Evolutionary conservation across 2,329 filamentous ascomycete species (phyloP), one percentile per base, ranked within the genome.

Genomic region (Fusarium nanum): DNA sequence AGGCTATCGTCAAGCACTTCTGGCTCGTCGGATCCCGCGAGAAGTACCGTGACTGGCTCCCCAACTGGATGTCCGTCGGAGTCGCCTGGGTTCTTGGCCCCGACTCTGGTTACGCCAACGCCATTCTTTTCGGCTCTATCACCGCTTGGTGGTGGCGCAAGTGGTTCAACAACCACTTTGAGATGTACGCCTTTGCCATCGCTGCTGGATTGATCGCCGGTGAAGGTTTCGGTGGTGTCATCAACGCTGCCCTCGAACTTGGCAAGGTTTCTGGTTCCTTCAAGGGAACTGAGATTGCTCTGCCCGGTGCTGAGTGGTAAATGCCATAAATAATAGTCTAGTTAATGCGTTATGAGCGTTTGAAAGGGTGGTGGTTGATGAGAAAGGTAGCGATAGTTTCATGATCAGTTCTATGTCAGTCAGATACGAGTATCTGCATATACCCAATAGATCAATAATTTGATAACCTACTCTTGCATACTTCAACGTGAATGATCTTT

Each of bases 141-240:
- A 79, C 83, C 0, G 82, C 86, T 2, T 84, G 82, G 76, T 77
- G 84, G 76, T 90, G 88, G 88, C 79, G 77, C 53, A 89, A 85
- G 79, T 83, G 79, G 66, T 84, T 81, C 66, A 78, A 82, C 8
- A 81, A 81, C 63, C 78, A 74, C 59, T 89, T 86, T 67, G 87
- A 88, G 55, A 82, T 83, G 57, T 88, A 86, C 73, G 86, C 83
- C 6, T 90, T 86, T 67, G 86, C 87, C 4, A 80, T 89, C 55
- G 88, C 88, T 1, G 88, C 88, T 18, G 88, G 88, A 60, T 76
- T 89, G 54, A 88, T 90, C 70, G 88, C 88, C 3, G 88, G 88
- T 4, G 88, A 90, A 77, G 88, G 88, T 52, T 84, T 90, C 56
- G 88, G 87, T 7, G 88, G 88, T 67, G 87, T 89, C 14, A 77